Percentiles rank a stretch among this genome's conserved stretches.
These are phyloP conservation scores for Pelagophyceae sp. DNA, from an alignment of 352 stramenopile species.

Conservation along the genomic window DNA sequence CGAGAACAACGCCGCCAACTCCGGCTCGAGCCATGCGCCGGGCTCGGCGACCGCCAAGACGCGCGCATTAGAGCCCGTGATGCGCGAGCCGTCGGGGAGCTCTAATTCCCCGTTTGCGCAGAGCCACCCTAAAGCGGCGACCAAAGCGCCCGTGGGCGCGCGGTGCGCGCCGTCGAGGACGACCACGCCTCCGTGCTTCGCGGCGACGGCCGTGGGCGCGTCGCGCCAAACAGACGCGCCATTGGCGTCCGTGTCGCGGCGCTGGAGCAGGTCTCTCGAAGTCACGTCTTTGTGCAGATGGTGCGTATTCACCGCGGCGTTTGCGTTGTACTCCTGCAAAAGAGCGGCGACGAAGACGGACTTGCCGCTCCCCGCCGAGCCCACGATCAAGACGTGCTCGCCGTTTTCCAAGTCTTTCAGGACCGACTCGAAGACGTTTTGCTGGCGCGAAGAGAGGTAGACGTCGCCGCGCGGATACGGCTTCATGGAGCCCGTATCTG, in stretches of 20 bases:
- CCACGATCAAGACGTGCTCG: constrained; percentile 35
- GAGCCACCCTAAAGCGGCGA: constrained; percentile 62
- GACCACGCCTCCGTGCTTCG: constrained; percentile 61
- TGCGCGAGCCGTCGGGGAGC: constrained; percentile 70
- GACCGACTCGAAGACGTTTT: not conserved
- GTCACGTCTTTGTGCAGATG: constrained; percentile 65
- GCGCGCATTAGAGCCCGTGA: constrained; percentile 33
- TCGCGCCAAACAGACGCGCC: constrained; percentile 42
- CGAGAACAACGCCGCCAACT: constrained; percentile 2
- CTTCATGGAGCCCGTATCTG: too few relatives aligned
- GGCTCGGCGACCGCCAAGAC: constrained; percentile 9
- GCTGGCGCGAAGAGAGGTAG: not conserved
- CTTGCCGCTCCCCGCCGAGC: constrained; percentile 44
- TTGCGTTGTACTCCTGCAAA: not conserved
- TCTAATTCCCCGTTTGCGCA: constrained; percentile 72
- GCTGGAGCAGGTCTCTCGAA: constrained; percentile 73
- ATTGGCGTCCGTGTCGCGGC: constrained; percentile 59
- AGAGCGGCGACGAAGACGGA: constrained; percentile 27
- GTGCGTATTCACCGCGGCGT: not conserved
- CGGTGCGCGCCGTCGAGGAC: constrained; percentile 87
- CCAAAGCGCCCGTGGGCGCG: constrained; percentile 71
- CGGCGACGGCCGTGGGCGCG: constrained; percentile 75
- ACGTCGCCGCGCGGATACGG: not conserved
- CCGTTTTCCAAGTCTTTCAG: not conserved
- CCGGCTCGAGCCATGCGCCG: not conserved